Percentiles rank a stretch among this genome's conserved stretches.
These are phyloP conservation scores for Sphaerulina musiva DNA, from an alignment of 2,329 filamentous ascomycete genomes.

Conservation along the genomic window DNA sequence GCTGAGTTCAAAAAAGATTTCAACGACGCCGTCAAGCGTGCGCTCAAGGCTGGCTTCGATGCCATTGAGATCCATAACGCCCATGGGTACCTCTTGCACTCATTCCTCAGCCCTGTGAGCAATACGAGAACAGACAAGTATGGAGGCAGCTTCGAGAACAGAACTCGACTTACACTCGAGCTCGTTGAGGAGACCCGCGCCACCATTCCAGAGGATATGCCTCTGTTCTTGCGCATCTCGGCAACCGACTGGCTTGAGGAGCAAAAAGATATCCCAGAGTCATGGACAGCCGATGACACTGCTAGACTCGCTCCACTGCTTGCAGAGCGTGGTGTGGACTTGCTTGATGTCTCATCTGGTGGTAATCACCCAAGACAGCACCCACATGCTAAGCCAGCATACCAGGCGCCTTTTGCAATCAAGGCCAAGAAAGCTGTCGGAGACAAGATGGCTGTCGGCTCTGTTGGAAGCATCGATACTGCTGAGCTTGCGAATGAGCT, in stretches of 20 bases:
- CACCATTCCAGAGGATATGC: slow-evolving; percentile 60
- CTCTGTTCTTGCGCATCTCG: slow-evolving; percentile 66
- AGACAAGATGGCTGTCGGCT: slow-evolving; percentile 62
- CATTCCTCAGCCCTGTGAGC: slow-evolving; percentile 62
- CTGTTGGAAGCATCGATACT: slow-evolving; percentile 67
- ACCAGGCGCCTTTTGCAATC: slow-evolving; percentile 68
- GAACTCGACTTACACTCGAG: slow-evolving; percentile 61
- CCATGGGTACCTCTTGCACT: slow-evolving; percentile 68
- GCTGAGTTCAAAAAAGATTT: slow-evolving; percentile 50
- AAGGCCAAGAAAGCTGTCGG: slow-evolving; percentile 67
- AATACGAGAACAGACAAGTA: slow-evolving; percentile 65
- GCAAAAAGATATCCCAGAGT: slow-evolving; percentile 46
- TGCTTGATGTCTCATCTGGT: slow-evolving; percentile 74
- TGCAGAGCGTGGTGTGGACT: slow-evolving; percentile 66
- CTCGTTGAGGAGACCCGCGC: slow-evolving; percentile 55
- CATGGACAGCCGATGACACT: slow-evolving; percentile 62
- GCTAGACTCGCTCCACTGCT: slow-evolving; percentile 59
- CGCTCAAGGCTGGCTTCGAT: slow-evolving; percentile 60
- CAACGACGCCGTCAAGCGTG: slow-evolving; percentile 18
- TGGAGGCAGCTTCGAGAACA: slow-evolving; percentile 63
- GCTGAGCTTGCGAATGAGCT: slow-evolving; percentile 62
- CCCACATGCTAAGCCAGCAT: slow-evolving; percentile 56
- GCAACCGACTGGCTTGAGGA: slow-evolving; percentile 70
- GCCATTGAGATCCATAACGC: slow-evolving; percentile 74
- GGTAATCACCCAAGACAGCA: slow-evolving; percentile 57